Evolutionary conservation across 257 asterid genomes (phyloP), one percentile per base, ranked within the genome.

Genomic region (Verbena officinalis): DNA sequence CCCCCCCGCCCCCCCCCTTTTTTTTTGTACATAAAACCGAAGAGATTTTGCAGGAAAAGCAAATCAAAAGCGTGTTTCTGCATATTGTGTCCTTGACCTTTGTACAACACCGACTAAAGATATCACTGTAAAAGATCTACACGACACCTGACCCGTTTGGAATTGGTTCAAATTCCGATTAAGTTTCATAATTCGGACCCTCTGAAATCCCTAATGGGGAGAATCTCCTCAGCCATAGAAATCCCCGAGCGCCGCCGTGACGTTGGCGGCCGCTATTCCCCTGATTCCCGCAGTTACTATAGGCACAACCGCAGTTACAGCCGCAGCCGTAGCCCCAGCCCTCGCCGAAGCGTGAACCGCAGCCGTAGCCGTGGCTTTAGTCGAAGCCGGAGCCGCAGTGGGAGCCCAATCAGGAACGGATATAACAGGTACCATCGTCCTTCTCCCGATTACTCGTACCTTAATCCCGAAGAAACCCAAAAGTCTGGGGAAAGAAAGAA

Each of bases 401-500:
- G 77, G 11, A 86, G 93, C 69, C 96, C 93, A 12, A 17, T 36
- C 9, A 43, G 69, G 33, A 71, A 79, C 64, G 87, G 76, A 27
- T 38, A 73, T 59, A 48, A 58, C 67, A 81, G 87, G 84, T 74
- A 83, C 68, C 84, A 78, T 55, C 82, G 91, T 34, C 30, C 87
- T 70, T 86, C 96, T 30, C 97, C 97, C 1, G 86, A 86, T 75
- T 87, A 82, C 68, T 69, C 90, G 5, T 79, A 81, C 63, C 86
- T 84, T 52, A 73, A 46, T 60, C 56, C 38, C 31, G 86, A 72
- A 14, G 87, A 74, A 64, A 39, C 73, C 52, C 75, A 34, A 23
- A 62, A 69, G 3, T 68, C 61, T 19, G 70, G 55, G 3, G 78
- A 67, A 1, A 72, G 70, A 33, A 81, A 67, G 30, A 62, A 69